phyloP scores from a whole-genome alignment of 1,139 yeast species.

The Suhomyces terraborum region DNA sequence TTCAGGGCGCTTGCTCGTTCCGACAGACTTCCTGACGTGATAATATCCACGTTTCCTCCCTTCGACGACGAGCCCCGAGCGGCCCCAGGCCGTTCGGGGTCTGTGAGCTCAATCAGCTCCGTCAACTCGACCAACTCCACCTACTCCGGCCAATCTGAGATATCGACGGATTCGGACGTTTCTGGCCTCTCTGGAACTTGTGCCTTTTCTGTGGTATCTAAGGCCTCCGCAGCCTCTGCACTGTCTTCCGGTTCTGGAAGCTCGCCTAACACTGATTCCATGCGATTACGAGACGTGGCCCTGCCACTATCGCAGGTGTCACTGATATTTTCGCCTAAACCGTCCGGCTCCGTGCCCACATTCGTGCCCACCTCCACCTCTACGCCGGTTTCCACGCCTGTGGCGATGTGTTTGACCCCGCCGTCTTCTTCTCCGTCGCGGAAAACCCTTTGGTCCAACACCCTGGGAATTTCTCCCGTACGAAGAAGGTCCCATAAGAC shows the following conservation, averaged over 20 bases:
- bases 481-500: conserved; percentile 4
- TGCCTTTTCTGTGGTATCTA: background rate
- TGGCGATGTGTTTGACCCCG: background rate
- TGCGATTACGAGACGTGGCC: background rate
- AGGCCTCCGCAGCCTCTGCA: background rate
- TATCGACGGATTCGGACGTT: background rate
- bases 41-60: conserved; percentile 5
- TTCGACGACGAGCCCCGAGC: conserved; percentile 1
- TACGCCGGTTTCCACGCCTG: background rate
- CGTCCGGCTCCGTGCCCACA: background rate
- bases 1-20: background rate
- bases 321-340: background rate
- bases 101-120: background rate
- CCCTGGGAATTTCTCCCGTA: conserved; percentile 1
- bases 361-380: too few relatives aligned
- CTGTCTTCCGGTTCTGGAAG: background rate
- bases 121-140: background rate
- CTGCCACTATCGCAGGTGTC: background rate
- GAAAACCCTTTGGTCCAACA: conserved; percentile 1
- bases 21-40: background rate
- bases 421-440: background rate
- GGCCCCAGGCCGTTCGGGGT: conserved; percentile 2
- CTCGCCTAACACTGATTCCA: background rate
- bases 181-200: background rate
- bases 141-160: background rate